Evolutionary conservation across 1,284 basidiomycete genomes (phyloP).

Genomic region (Malassezia japonica): DNA sequence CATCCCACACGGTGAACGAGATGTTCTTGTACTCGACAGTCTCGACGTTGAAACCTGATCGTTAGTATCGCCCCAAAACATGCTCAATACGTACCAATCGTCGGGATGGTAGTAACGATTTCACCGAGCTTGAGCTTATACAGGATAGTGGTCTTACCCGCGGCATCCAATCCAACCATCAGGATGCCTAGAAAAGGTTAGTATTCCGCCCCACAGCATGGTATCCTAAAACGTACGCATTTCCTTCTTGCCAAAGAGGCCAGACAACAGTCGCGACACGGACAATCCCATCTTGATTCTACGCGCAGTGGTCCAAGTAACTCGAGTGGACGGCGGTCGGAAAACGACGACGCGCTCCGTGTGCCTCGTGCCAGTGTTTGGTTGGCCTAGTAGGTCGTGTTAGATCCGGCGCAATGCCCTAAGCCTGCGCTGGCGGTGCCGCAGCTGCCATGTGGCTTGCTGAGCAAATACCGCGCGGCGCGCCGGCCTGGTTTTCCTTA

Average conservation of each 20-base stretch:
- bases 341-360: conserved; percentile 7
- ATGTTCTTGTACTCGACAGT: conserved; percentile 99
- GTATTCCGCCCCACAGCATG: too few species aligned
- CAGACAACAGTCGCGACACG: conserved; percentile 47
- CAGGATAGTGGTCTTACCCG: conserved; percentile 71
- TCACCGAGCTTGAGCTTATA: conserved; percentile 99
- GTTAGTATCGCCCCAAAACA: neutral
- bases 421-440: conserved; percentile 15
- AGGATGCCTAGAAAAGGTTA: conserved; percentile 51
- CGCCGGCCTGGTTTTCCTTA: neutral
- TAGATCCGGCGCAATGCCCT: neutral
- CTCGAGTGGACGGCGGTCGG: conserved; percentile 7
- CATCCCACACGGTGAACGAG: conserved; percentile 99
- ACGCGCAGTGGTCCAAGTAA: conserved; percentile 4
- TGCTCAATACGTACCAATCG: conserved; percentile 56
- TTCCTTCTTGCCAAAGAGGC: conserved; percentile 48
- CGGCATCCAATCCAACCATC: conserved; percentile 88
- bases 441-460: conserved; percentile 15
- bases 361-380: neutral
- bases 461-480: neutral
- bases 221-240: conserved; percentile 41
- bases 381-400: conserved; percentile 6
- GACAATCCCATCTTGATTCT: conserved; percentile 41
- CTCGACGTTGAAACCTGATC: conserved; percentile 65
- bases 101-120: conserved; percentile 98